Evolutionary conservation across 192 early-diverging fungal species (phyloP), one percentile per base, ranked within the genome.

Genomic region (Phlyctochytrium planicorne): DNA sequence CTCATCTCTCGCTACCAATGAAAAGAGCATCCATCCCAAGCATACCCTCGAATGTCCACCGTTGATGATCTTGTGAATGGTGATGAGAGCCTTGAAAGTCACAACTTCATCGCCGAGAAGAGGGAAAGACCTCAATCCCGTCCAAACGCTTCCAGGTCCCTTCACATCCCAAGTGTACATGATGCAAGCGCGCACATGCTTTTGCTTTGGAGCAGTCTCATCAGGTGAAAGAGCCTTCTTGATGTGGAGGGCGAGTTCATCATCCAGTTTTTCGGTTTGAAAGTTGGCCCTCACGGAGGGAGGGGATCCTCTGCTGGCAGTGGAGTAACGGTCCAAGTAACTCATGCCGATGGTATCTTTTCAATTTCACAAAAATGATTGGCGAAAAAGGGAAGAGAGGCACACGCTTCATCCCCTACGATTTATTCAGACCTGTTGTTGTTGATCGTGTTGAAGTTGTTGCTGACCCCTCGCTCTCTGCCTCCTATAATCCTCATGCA

Each of bases 151-250:
- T 37, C 87, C 86, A 4, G 91, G 90, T 2, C 91, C 88, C 67
- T 93, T 91, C 74, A 90, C 85, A 73, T 98, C 95, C 90, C 91
- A 93, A 27, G 95, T 97, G 72, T 95, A 98, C 17, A 98, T 80
- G 66, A 97, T 96, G 70, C 87, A 87, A 37, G 89, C 87, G 78
- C 78, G 78, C 33, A 96, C 95, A 80, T 98, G 97, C 81, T 97
- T 98, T 76, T 95, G 94, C 75, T 98, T 98, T 63, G 96, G 96
- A 1, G 96, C 91, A 25, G 89, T 88, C 72, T 98, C 96, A 34
- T 96, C 95, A 34, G 79, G 65, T 55, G 87, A 88, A 10, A 91
- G 89, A 17, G 95, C 96, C 78, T 98, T 98, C 68, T 90, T 91
- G 63, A 97, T 94, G 70, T 89, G 87, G n/a, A 81, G 82, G 56